These are phyloP conservation scores for Diutina mesorugosa DNA, from an alignment of 1,139 yeast species.

Conservation along the genomic window DNA sequence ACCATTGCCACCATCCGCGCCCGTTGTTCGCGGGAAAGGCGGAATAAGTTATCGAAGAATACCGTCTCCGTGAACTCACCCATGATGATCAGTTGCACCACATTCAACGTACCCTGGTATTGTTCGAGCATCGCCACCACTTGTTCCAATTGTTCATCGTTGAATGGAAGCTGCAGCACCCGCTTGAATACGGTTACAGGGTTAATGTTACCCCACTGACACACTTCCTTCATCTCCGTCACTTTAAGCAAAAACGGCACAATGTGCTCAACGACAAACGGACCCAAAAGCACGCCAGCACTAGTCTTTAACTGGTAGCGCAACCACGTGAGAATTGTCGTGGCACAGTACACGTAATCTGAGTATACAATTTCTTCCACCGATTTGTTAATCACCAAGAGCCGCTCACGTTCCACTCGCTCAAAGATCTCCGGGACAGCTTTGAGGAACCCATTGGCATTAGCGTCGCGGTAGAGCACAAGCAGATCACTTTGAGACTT, in stretches of 20 bases:
- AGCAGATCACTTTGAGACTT: slow-evolving; percentile 12
- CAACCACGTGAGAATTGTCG: slow-evolving; percentile 32
- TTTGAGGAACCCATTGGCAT: slow-evolving; percentile 11
- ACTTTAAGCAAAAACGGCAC: slow-evolving; percentile 63
- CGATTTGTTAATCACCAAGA: slow-evolving; percentile 16
- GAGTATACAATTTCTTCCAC: slow-evolving; percentile 37
- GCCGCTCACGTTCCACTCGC: slow-evolving; percentile 31
- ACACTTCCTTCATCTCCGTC: slow-evolving; percentile 67
- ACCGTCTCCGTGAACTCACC: slow-evolving; percentile 64
- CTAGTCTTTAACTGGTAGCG: slow-evolving; percentile 29
- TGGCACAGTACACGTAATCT: slow-evolving; percentile 32
- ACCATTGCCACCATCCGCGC: slow-evolving; percentile 39
- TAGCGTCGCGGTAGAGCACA: slow-evolving; percentile 7
- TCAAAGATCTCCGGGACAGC: slow-evolving; percentile 24
- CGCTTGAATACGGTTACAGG: slow-evolving; percentile 41
- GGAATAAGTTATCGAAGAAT: slow-evolving; percentile 59
- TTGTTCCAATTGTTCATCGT: slow-evolving; percentile 24
- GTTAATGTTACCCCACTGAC: slow-evolving; percentile 56
- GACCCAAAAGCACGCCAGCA: slow-evolving; percentile 25
- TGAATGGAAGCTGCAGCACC: slow-evolving; percentile 48
- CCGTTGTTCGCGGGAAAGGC: slow-evolving; percentile 38
- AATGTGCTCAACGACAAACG: slow-evolving; percentile 27
- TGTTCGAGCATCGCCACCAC: slow-evolving; percentile 40
- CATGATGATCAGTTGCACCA: slow-evolving; percentile 59
- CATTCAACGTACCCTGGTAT: slow-evolving; percentile 31